Conservation (phyloP, 345 rosid genomes). For the Euphorbia lathyris region DNA sequence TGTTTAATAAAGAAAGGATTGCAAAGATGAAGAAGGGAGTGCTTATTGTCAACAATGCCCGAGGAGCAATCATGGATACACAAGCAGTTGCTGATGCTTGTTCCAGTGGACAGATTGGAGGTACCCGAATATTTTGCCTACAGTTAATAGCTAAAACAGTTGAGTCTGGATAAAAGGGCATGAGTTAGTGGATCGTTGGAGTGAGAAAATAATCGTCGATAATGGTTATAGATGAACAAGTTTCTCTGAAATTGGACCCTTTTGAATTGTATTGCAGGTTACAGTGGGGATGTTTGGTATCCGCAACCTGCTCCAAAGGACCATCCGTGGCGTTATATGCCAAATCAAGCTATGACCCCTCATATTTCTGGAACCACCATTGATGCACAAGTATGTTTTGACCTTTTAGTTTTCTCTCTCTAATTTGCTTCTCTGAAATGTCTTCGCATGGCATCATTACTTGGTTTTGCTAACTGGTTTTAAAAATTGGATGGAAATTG, state of each 20-base stretch:
- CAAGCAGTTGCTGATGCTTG: constrained; percentile 87
- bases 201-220: background rate
- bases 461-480: background rate
- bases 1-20: constrained; percentile 72
- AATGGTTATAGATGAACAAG: background rate
- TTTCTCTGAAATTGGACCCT: background rate
- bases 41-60: constrained; percentile 83
- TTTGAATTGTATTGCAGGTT: constrained; percentile 41
- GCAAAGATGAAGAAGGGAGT: constrained; percentile 89
- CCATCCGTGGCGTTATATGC: constrained; percentile 99
- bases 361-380: constrained; percentile 96
- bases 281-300: constrained; percentile 93
- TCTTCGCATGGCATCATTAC: too few relatives aligned
- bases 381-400: constrained; percentile 68
- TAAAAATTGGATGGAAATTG: constrained; percentile 14
- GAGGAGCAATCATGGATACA: constrained; percentile 91
- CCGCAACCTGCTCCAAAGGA: constrained; percentile 97
- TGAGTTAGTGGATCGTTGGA: background rate
- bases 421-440: too few relatives aligned
- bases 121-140: constrained; percentile 18
- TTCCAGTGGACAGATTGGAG: constrained; percentile 81
- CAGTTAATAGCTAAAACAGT: background rate
- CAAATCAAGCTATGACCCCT: constrained; percentile 98
- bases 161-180: too few relatives aligned
- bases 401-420: background rate